Evolutionary conservation across 208 protist species (phyloP), one percentile per base, ranked within the genome.

Genomic region (Leishmania braziliensis): DNA sequence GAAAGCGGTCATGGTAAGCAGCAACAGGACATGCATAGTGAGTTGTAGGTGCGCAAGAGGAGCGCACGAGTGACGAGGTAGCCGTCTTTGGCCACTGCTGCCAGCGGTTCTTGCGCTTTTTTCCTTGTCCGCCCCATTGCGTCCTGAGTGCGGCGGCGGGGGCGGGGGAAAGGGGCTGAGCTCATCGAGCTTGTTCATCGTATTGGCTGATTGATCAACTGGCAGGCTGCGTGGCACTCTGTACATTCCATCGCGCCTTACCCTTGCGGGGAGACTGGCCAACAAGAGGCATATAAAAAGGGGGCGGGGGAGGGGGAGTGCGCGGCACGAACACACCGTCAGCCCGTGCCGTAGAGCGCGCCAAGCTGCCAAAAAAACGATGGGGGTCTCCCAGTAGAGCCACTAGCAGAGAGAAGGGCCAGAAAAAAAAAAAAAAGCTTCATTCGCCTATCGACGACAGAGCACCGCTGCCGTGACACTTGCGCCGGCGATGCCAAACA

Each of bases 401-500:
- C 68, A 50, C 8, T 29, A 29, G 43, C 46, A 48, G 46, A 51
- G 68, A 6, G 68, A n/a, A 50, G 68, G 6, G 68, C 2, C 16
- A 2, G 20, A 33, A 33, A 33, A 72, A 43, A 50, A 12, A 16
- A 5, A 39, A 68, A 9, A 68, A 0, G 8, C 3, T 60, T 60
- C 23, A 10, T 62, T n/a, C 56, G 6, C 23, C n/a, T 36, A 65
- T 3, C 36, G 39, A 50, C 80, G 80, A n/a, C 62, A 75, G 48
- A 83, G 62, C 26, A 83, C 75, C 48, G 72, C 80, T 63, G 80
- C 80, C 74, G 54, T 66, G 12, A 62, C 53, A 23, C 65, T 83
- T 3, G 80, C 80, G 23, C 80, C 80, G 9, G 80, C 73, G 26
- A 83, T 46, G 14, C 80, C 80, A 71, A 75, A 78, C 23, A 83